phyloP scores from a whole-genome alignment of 352 stramenopile species.

The Globisporangium viniferum region DNA sequence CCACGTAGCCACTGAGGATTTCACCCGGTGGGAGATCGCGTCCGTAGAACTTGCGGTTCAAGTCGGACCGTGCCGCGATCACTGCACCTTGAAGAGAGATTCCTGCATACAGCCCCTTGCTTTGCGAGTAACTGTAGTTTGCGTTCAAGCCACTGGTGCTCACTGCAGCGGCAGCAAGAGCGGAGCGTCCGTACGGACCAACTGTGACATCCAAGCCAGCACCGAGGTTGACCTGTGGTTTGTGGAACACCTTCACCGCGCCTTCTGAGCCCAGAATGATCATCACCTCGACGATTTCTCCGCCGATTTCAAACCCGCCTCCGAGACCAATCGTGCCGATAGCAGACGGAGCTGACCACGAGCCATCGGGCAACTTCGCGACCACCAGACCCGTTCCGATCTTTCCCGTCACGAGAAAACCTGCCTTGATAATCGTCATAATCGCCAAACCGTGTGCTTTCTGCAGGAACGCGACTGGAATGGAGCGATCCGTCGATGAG shows the following conservation, averaged over 20 bases:
- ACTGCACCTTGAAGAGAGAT: slow-evolving; percentile 88
- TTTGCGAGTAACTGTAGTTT: slow-evolving; percentile 92
- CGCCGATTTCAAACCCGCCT: slow-evolving; percentile 81
- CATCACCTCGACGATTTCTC: slow-evolving; percentile 89
- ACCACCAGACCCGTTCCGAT: slow-evolving; percentile 79
- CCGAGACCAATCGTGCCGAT: slow-evolving; percentile 87
- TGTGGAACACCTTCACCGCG: slow-evolving; percentile 83
- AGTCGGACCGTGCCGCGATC: slow-evolving; percentile 72
- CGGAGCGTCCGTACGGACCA: slow-evolving; percentile 81
- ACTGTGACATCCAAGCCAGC: slow-evolving; percentile 85
- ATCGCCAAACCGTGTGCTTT: slow-evolving; percentile 53
- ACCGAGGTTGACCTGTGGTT: slow-evolving; percentile 81
- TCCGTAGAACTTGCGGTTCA: slow-evolving; percentile 93
- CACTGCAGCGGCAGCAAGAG: slow-evolving; percentile 58
- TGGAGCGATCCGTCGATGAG: slow-evolving; percentile 36
- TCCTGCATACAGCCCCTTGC: slow-evolving; percentile 90
- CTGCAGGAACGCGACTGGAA: slow-evolving; percentile 48
- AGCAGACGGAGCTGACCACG: slow-evolving; percentile 85
- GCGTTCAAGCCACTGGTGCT: slow-evolving; percentile 62
- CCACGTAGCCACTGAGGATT: slow-evolving; percentile 41
- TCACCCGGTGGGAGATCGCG: slow-evolving; percentile 42
- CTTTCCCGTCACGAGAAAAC: slow-evolving; percentile 59
- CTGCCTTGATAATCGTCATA: slow-evolving; percentile 51
- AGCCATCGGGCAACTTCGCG: slow-evolving; percentile 54
- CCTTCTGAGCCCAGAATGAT: slow-evolving; percentile 89